These are phyloP conservation scores for Veloboletus limbatus DNA, from an alignment of 1,284 basidiomycete genomes.

Conservation along the genomic window DNA sequence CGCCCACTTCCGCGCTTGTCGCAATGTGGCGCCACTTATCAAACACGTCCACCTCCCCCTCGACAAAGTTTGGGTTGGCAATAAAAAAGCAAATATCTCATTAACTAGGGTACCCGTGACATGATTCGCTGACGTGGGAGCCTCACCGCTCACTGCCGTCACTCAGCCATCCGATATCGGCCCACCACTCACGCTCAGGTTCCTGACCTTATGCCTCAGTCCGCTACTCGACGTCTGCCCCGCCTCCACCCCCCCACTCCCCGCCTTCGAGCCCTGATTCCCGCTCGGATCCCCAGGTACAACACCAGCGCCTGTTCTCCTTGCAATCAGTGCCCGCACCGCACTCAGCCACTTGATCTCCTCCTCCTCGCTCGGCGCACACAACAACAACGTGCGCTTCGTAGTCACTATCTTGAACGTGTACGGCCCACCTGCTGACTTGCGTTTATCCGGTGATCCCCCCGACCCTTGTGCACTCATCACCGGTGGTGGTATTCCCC, in stretches of 20 bases:
- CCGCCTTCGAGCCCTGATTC: slow-evolving; percentile 20
- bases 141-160: slow-evolving; percentile 30
- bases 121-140: slow-evolving; percentile 23
- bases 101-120: slow-evolving; percentile 7
- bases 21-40: slow-evolving; percentile 30
- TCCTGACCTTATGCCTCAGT: slow-evolving; percentile 43
- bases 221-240: slow-evolving; percentile 24
- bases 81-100: neutral
- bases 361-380: slow-evolving; percentile 95
- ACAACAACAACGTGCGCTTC: slow-evolving; percentile 84
- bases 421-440: slow-evolving; percentile 43
- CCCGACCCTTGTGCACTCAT: slow-evolving; percentile 36
- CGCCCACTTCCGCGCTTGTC: slow-evolving; percentile 34
- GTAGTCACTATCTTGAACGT: slow-evolving; percentile 97
- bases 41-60: too few species aligned
- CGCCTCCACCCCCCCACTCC: slow-evolving; percentile 20
- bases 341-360: slow-evolving; percentile 98
- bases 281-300: slow-evolving; percentile 36
- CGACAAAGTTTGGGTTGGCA: slow-evolving; percentile 24
- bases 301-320: slow-evolving; percentile 53
- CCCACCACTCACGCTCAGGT: slow-evolving; percentile 40
- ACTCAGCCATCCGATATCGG: slow-evolving; percentile 23
- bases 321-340: slow-evolving; percentile 83
- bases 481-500: slow-evolving; percentile 33
- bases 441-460: slow-evolving; percentile 35